Evolutionary conservation across 2,329 filamentous ascomycete genomes (phyloP).

Genomic region (Thielaviopsis populi): DNA sequence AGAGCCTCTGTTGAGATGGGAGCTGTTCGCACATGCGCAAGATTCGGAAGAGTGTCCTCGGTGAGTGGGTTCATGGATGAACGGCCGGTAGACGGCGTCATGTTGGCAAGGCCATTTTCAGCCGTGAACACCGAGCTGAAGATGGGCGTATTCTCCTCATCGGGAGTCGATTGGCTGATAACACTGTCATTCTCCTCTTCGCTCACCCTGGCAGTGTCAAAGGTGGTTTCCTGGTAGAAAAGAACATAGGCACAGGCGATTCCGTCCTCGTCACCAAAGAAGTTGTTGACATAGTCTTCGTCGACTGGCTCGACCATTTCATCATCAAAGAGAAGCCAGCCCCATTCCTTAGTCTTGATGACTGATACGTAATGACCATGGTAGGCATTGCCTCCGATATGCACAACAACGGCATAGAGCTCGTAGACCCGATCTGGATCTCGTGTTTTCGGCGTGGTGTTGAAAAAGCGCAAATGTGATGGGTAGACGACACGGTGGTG

Average conservation of each 20-base stretch:
- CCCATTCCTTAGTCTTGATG: slow-evolving; percentile 90
- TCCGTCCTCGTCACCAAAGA: slow-evolving; percentile 85
- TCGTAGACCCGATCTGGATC: slow-evolving; percentile 92
- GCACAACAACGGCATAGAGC: slow-evolving; percentile 90
- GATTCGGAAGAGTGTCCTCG: slow-evolving; percentile 36
- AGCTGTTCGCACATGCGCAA: slow-evolving; percentile 54
- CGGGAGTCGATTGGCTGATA: background rate
- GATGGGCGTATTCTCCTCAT: background rate
- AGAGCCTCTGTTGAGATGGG: slow-evolving; percentile 25
- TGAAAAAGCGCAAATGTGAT: slow-evolving; percentile 90
- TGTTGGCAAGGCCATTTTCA: slow-evolving; percentile 6
- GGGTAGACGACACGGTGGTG: slow-evolving; percentile 96
- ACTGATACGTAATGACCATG: slow-evolving; percentile 97
- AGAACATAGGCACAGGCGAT: slow-evolving; percentile 92
- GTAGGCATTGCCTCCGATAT: slow-evolving; percentile 92
- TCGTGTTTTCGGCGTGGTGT: slow-evolving; percentile 88
- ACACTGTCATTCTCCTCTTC: slow-evolving; percentile 22
- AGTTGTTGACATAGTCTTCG: slow-evolving; percentile 89
- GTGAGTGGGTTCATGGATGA: slow-evolving; percentile 1
- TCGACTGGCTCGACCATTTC: slow-evolving; percentile 98
- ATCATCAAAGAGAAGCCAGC: slow-evolving; percentile 94
- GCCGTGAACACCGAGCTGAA: background rate
- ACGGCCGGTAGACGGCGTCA: slow-evolving; percentile 24
- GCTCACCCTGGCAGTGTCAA: slow-evolving; percentile 32
- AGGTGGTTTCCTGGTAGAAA: slow-evolving; percentile 86